Evolutionary conservation across 2,329 filamentous ascomycete species (phyloP).

Genomic region (Colletotrichum agaves): DNA sequence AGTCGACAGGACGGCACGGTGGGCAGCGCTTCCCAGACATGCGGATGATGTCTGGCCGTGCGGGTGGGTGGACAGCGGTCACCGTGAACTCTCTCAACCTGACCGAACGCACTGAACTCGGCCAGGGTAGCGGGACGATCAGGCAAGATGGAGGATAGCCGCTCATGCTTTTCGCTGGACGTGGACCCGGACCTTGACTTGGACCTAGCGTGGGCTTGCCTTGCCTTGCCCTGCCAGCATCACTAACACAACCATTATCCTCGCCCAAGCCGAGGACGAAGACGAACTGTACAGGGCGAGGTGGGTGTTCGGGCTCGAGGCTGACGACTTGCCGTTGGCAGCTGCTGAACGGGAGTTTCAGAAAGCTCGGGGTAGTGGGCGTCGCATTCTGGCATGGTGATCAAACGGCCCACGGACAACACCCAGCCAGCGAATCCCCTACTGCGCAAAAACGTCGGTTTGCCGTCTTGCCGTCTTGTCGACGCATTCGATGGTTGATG

Average conservation of each 20-base stretch:
- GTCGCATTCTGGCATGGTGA: slow-evolving; percentile 34
- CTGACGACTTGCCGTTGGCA: slow-evolving; percentile 31
- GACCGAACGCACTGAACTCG: slow-evolving; percentile 30
- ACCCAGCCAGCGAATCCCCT: slow-evolving; percentile 21
- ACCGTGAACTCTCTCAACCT: slow-evolving; percentile 25
- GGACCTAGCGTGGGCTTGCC: slow-evolving; percentile 30
- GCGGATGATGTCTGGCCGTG: slow-evolving; percentile 37
- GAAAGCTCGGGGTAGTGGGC: slow-evolving; percentile 36
- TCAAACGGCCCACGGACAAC: slow-evolving; percentile 37
- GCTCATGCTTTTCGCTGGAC: slow-evolving; percentile 8
- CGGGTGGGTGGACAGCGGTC: slow-evolving; percentile 31
- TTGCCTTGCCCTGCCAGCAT: slow-evolving; percentile 11
- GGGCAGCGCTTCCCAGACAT: slow-evolving; percentile 42
- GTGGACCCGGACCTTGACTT: slow-evolving; percentile 28
- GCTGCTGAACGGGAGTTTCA: slow-evolving; percentile 37
- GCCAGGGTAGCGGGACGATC: slow-evolving; percentile 43
- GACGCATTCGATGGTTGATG: slow-evolving; percentile 27
- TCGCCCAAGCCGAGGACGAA: slow-evolving; percentile 23
- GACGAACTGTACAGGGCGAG: slow-evolving; percentile 18
- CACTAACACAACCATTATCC: slow-evolving; percentile 13
- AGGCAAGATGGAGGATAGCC: slow-evolving; percentile 38
- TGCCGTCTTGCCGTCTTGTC: slow-evolving; percentile 27
- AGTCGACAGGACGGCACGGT: slow-evolving; percentile 31
- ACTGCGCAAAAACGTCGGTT: slow-evolving; percentile 27
- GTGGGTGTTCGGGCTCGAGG: slow-evolving; percentile 17